A percentile compares a stretch with the other conserved stretches of the same genome.
phyloP scores from a whole-genome alignment of 2,329 filamentous ascomycete species.

The Trichocomaceae sp. region DNA sequence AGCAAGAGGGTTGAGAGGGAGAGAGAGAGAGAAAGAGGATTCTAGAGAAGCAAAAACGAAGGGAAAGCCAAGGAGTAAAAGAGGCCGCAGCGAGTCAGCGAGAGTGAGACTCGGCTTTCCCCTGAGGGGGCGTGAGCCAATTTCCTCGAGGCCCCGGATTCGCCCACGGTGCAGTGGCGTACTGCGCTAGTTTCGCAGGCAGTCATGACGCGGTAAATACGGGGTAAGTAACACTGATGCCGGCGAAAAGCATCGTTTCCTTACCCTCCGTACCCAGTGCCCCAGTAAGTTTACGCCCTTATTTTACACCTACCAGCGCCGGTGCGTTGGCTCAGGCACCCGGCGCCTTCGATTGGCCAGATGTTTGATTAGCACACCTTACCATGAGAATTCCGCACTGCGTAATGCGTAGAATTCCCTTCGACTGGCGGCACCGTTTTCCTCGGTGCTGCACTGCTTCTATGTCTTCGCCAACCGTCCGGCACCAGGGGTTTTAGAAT shows the following conservation, averaged over 20 bases:
- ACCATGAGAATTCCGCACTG: no score
- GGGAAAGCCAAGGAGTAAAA: slow-evolving; percentile 1
- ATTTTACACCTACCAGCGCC: neutral
- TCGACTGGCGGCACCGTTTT: no score
- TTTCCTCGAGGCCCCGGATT: slow-evolving; percentile 1
- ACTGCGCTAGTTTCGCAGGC: neutral
- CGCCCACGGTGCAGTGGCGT: slow-evolving; percentile 1
- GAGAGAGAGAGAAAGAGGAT: slow-evolving; percentile 7
- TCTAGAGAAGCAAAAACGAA: slow-evolving; percentile 1
- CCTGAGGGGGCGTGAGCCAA: neutral
- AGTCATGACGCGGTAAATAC: neutral
- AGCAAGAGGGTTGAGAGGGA: no score
- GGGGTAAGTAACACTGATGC: neutral
- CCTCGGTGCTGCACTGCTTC: no score
- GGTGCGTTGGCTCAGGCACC: slow-evolving; percentile 7
- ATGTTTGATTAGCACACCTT: no score
- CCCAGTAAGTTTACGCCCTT: neutral
- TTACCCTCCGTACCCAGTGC: neutral
- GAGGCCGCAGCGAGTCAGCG: neutral
- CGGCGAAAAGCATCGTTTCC: neutral
- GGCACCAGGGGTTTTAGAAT: no score
- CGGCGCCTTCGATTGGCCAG: neutral
- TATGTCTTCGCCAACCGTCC: no score
- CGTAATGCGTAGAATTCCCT: no score
- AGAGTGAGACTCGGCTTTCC: neutral